A percentile compares a stretch with the other conserved stretches of the same genome.
Conservation (phyloP, 2,329 filamentous ascomycete genomes). For the Chaetoscypha palmicola region DNA sequence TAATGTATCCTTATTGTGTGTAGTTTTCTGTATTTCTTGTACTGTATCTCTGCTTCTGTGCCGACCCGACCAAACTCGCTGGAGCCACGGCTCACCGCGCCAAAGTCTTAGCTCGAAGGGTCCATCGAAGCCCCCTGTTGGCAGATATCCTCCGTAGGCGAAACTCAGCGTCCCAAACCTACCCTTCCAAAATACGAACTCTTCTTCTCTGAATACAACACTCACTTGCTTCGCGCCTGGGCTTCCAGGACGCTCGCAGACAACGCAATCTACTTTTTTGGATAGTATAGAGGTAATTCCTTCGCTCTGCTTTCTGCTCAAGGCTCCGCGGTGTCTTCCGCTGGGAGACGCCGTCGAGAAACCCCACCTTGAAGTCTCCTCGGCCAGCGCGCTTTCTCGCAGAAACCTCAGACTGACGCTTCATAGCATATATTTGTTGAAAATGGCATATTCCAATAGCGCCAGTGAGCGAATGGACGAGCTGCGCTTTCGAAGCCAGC, state of each 20-base stretch:
- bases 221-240: slow-evolving; percentile 6
- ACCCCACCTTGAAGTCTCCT: slow-evolving; percentile 5
- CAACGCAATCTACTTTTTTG: neutral
- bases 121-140: neutral
- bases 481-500: slow-evolving; percentile 69
- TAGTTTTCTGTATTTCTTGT: neutral
- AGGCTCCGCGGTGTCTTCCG: neutral
- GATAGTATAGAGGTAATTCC: neutral
- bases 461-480: slow-evolving; percentile 67
- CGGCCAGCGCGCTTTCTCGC: neutral
- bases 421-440: slow-evolving; percentile 23
- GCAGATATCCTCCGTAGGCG: too few relatives aligned
- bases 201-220: slow-evolving; percentile 3
- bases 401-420: neutral
- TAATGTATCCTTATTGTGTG: slow-evolving; percentile 3
- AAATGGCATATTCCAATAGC: slow-evolving; percentile 59
- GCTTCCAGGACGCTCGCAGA: slow-evolving; percentile 4
- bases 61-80: neutral
- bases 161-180: too few relatives aligned
- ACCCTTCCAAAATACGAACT: neutral
- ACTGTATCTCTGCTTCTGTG: neutral
- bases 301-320: neutral
- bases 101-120: neutral
- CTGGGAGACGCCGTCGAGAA: neutral
- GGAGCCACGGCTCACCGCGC: neutral